Conservation (phyloP, 257 asterid species). For the Solanum corneliomulleri region DNA sequence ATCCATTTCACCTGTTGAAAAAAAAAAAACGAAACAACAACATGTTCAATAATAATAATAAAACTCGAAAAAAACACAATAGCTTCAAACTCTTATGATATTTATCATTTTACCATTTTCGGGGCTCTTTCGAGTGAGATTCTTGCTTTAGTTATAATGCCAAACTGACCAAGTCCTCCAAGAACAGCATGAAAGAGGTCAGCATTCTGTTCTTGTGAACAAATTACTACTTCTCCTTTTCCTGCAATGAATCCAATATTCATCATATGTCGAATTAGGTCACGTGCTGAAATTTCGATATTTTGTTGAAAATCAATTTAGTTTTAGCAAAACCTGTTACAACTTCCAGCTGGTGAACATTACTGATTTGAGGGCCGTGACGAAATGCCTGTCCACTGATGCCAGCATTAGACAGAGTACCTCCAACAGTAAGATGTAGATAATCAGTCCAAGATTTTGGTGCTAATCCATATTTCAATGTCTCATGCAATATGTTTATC, state of each 20-base stretch:
- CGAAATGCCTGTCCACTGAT: slow-evolving; percentile 91
- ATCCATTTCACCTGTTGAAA: slow-evolving; percentile 83
- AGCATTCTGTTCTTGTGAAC: slow-evolving; percentile 69
- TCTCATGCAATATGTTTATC: slow-evolving; percentile 61
- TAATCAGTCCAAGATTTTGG: slow-evolving; percentile 97
- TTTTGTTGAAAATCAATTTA: background rate
- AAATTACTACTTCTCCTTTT: slow-evolving; percentile 61
- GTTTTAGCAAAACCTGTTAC: slow-evolving; percentile 57
- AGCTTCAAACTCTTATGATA: background rate
- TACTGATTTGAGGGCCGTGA: slow-evolving; percentile 93
- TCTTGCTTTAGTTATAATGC: slow-evolving; percentile 77
- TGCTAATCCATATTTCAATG: slow-evolving; percentile 57
- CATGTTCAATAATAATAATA: background rate
- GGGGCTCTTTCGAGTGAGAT: slow-evolving; percentile 86
- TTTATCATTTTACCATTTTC: slow-evolving; percentile 35
- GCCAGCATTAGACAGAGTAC: slow-evolving; percentile 87
- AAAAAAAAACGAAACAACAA: background rate
- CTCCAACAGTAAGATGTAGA: slow-evolving; percentile 80
- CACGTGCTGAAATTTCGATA: background rate
- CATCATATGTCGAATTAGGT: background rate
- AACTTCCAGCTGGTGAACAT: slow-evolving; percentile 78
- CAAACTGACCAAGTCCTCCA: slow-evolving; percentile 95
- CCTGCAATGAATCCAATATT: slow-evolving; percentile 37
- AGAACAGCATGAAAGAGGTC: slow-evolving; percentile 84
- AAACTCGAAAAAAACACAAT: background rate